Percentiles rank a stretch among this genome's conserved stretches.
These are phyloP conservation scores for Backusella morwellensis DNA, from an alignment of 192 early-diverging fungal species.

Conservation along the genomic window DNA sequence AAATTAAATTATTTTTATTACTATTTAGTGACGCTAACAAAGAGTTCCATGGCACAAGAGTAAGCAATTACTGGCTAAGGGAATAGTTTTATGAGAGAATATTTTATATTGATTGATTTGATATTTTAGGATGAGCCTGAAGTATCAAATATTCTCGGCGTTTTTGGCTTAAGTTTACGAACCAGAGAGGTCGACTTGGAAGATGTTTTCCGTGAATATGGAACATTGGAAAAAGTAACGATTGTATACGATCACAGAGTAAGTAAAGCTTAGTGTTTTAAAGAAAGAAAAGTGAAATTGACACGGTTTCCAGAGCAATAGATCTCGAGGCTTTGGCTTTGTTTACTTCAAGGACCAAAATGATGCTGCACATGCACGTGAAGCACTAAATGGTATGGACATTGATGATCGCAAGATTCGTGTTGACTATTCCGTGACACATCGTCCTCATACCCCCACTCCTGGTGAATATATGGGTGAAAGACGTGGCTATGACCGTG, in stretches of 20 bases:
- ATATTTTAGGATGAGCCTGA: slow-evolving; percentile 31
- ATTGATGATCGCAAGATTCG: slow-evolving; percentile 59
- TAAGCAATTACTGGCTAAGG: slow-evolving; percentile 1
- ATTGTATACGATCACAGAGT: slow-evolving; percentile 62
- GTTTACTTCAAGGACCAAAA: slow-evolving; percentile 52
- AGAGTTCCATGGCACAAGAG: slow-evolving; percentile 34
- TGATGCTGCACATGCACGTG: slow-evolving; percentile 52
- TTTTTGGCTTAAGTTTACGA: slow-evolving; percentile 64
- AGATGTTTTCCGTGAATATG: slow-evolving; percentile 58
- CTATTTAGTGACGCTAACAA: neutral
- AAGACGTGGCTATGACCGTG: slow-evolving; percentile 31
- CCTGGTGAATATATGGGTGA: slow-evolving; percentile 74
- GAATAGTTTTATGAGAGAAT: neutral
- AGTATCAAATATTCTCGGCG: slow-evolving; percentile 60
- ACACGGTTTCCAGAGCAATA: slow-evolving; percentile 40
- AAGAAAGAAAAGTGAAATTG: neutral
- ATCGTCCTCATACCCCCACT: slow-evolving; percentile 63
- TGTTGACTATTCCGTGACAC: slow-evolving; percentile 61
- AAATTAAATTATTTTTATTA: neutral
- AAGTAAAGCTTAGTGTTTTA: slow-evolving; percentile 2
- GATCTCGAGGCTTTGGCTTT: slow-evolving; percentile 73
- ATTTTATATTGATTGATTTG: neutral
- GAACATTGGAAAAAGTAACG: slow-evolving; percentile 53
- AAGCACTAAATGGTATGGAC: slow-evolving; percentile 61
- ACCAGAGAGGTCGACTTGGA: slow-evolving; percentile 63